Conservation (phyloP, 371 early-diverging fungal genomes). For the Dentiscutata heterogama region DNA sequence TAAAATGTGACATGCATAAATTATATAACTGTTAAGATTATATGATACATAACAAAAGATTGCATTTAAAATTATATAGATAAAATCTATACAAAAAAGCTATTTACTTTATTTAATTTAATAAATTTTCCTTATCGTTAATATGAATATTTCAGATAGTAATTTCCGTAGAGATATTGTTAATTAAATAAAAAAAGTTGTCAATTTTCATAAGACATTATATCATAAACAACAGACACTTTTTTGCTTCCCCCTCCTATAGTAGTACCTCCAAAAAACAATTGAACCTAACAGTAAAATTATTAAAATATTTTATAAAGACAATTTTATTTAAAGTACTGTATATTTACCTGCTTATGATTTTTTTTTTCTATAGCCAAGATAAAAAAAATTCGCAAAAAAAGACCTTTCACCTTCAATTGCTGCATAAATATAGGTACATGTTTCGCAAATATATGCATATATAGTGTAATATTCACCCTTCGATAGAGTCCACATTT, state of each 20-base stretch:
- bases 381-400: background rate
- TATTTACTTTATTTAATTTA: too few relatives aligned
- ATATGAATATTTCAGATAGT: background rate
- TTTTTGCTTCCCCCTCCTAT: background rate
- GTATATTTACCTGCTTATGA: background rate
- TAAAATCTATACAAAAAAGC: too few relatives aligned
- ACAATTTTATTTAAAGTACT: too few relatives aligned
- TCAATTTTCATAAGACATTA: background rate
- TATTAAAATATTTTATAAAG: background rate
- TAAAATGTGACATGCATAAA: too few relatives aligned
- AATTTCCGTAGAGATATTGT: background rate
- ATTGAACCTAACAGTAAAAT: background rate
- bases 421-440: background rate
- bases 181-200: constrained; percentile 25
- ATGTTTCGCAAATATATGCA: constrained; percentile 18
- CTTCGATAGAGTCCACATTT: background rate
- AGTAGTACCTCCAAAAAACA: constrained; percentile 10
- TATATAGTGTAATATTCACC: background rate
- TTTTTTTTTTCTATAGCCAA: constrained; percentile 1
- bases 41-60: too few relatives aligned
- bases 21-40: too few relatives aligned
- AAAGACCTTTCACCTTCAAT: background rate
- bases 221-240: constrained; percentile 9
- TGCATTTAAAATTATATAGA: too few relatives aligned
- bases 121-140: background rate